phyloP scores from a whole-genome alignment of 2,329 filamentous ascomycete genomes.

The Pestalotiopsis sp. region DNA sequence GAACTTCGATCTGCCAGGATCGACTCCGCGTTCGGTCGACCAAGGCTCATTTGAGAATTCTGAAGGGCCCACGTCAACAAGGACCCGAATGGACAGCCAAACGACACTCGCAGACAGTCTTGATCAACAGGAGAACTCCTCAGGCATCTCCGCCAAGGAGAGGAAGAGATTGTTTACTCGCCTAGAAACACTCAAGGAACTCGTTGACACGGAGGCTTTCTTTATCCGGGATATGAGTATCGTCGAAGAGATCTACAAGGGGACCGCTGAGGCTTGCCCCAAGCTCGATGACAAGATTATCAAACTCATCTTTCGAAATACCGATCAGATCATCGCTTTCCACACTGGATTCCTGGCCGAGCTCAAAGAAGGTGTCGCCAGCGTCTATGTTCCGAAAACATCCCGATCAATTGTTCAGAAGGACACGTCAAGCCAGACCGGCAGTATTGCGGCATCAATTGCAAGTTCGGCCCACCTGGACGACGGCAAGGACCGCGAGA shows the following conservation, averaged over 20 bases:
- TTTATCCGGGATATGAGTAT: constrained; percentile 97
- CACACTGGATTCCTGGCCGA: constrained; percentile 78
- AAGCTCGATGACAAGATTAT: constrained; percentile 82
- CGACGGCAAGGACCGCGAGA: constrained; percentile 55
- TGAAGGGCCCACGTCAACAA: constrained; percentile 39
- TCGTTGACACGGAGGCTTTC: constrained; percentile 88
- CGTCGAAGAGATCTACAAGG: constrained; percentile 96
- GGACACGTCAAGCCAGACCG: constrained; percentile 43
- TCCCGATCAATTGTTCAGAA: constrained; percentile 40
- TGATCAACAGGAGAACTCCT: constrained; percentile 26
- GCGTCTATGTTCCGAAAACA: constrained; percentile 71
- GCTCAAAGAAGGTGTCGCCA: constrained; percentile 77
- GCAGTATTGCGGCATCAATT: constrained; percentile 36
- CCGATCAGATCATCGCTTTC: constrained; percentile 85
- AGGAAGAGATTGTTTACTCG: constrained; percentile 77
- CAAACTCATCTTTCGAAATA: constrained; percentile 90
- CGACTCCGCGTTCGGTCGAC: constrained; percentile 48
- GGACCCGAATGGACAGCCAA: constrained; percentile 38
- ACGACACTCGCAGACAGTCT: constrained; percentile 37
- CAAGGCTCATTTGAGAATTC: constrained; percentile 45
- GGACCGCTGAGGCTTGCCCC: constrained; percentile 80
- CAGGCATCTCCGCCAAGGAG: constrained; percentile 52
- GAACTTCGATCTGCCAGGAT: constrained; percentile 43
- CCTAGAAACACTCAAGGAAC: constrained; percentile 83
- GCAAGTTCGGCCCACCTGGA: constrained; percentile 42